Base-by-base conservation (phyloP, 306 rosid species). In the Cicer pinnatifidum region DNA sequence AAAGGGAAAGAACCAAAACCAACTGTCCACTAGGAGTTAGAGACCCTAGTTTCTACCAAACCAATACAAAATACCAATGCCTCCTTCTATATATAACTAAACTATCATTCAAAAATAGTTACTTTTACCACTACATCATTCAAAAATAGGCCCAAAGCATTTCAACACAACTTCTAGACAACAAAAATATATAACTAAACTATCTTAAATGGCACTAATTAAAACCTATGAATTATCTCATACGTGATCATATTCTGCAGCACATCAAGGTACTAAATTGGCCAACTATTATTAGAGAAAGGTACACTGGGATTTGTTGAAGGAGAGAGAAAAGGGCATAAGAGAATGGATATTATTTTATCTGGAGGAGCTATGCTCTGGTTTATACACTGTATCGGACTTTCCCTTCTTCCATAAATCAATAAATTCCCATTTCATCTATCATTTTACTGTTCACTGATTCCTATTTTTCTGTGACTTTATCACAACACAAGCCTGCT, bases 181-280 rank as follows among this genome's bases (percentile, higher is more conserved):
- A 10, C 47, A 67, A 12, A 54, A 54, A 56, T 43, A 52, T 15
- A 67, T 51, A 59, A 23, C 75, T 46, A 9, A 60, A 68, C 59
- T 11, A 67, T 61, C 48, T 71, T 41, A 52, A 62, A 53, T 64
- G 67, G 48, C 64, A 41, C 54, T 56, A 28, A 37, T 3, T 69
- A 17, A 69, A 62, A 69, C 70, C 52, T 38, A 15, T 9, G 8
- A 68, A 69, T 39, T 60, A 56, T 56, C 62, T 41, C 45, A 75
- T 6, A 40, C 15, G 47, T 67, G 77, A 60, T 46, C 74, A 72
- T 66, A 60, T 61, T 66, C 52, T 50, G 72, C 35, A 72, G 11
- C 65, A 60, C 23, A 58, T 61, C 48, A 57, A 39, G 71, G 6
- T 20, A 52, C 57, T 74, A 19, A 20, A 56, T 56, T 19, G 13